Evolutionary conservation across 2,329 filamentous ascomycete species (phyloP).

Genomic region (Gaeumannomyces sp.): DNA sequence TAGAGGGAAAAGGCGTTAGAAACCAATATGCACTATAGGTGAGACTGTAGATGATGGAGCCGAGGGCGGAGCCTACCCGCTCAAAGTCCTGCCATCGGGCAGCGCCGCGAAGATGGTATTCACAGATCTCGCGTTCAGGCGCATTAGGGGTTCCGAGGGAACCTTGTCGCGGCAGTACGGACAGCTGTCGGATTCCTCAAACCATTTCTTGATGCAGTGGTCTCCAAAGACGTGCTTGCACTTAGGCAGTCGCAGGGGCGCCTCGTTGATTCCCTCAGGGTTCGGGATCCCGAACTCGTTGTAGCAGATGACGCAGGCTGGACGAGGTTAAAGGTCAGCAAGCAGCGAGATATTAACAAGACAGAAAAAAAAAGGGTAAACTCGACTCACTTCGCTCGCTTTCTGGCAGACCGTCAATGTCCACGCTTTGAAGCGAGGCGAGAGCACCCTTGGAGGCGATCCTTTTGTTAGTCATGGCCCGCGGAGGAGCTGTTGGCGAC

Average conservation of each 20-base stretch:
- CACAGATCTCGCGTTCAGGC: constrained; percentile 17
- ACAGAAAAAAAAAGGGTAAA: background rate
- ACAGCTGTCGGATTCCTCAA: constrained; percentile 55
- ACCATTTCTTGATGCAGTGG: constrained; percentile 60
- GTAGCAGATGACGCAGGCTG: constrained; percentile 59
- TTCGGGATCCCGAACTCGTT: constrained; percentile 52
- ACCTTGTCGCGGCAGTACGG: constrained; percentile 60
- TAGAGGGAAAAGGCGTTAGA: background rate
- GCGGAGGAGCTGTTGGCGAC: constrained; percentile 39
- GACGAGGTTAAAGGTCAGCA: constrained; percentile 8
- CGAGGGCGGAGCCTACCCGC: background rate
- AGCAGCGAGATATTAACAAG: background rate
- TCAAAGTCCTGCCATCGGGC: background rate
- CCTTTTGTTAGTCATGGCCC: constrained; percentile 37
- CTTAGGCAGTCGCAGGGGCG: constrained; percentile 50
- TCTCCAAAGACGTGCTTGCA: constrained; percentile 61
- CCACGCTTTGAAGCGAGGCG: constrained; percentile 39
- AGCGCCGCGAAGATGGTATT: constrained; percentile 8
- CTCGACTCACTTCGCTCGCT: constrained; percentile 40
- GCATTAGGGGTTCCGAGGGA: constrained; percentile 37
- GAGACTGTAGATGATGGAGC: too few relatives aligned
- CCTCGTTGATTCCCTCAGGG: constrained; percentile 52
- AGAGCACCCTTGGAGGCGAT: constrained; percentile 43
- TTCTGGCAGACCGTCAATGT: constrained; percentile 37
- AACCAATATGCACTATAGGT: too few relatives aligned